phyloP scores from a whole-genome alignment of 176 grass and related monocot species.

The Musa troglodytarum region DNA sequence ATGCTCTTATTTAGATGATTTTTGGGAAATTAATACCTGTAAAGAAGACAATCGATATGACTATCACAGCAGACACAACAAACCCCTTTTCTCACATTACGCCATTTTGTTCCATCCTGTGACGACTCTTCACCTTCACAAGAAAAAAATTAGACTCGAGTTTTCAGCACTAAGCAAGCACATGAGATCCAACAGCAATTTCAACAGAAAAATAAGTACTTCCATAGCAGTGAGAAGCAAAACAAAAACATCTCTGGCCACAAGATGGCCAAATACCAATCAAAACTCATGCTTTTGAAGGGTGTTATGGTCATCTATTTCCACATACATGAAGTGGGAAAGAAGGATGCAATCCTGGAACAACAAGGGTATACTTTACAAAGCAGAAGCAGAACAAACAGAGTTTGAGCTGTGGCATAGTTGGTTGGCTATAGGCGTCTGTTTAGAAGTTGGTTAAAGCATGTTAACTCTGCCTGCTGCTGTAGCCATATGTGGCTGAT shows the following conservation, averaged over 20 bases:
- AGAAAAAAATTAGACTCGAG: not conserved
- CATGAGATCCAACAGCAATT: not conserved
- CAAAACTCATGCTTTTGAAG: not conserved
- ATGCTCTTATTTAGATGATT: no score
- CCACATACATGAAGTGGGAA: not conserved
- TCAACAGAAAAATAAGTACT: not conserved
- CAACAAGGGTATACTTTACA: not conserved
- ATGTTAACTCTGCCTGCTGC: not conserved
- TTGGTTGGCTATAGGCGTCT: not conserved
- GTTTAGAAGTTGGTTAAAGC: not conserved
- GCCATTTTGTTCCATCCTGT: constrained; percentile 48
- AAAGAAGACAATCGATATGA: constrained; percentile 81
- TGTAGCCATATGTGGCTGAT: not conserved
- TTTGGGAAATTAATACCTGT: constrained; percentile 35
- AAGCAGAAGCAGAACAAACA: not conserved
- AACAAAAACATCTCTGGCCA: not conserved
- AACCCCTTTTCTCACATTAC: constrained; percentile 61
- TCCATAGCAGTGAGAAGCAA: no score
- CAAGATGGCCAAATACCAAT: not conserved
- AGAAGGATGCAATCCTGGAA: not conserved
- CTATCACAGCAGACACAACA: constrained; percentile 84
- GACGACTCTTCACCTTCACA: constrained; percentile 19
- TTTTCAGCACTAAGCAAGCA: not conserved
- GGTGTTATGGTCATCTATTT: not conserved
- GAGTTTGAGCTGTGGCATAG: not conserved